A percentile compares a stretch with the other conserved stretches of the same genome.
These are phyloP conservation scores for Chlorociboria aeruginascens DNA, from an alignment of 495 filamentous ascomycete species.

Conservation along the genomic window DNA sequence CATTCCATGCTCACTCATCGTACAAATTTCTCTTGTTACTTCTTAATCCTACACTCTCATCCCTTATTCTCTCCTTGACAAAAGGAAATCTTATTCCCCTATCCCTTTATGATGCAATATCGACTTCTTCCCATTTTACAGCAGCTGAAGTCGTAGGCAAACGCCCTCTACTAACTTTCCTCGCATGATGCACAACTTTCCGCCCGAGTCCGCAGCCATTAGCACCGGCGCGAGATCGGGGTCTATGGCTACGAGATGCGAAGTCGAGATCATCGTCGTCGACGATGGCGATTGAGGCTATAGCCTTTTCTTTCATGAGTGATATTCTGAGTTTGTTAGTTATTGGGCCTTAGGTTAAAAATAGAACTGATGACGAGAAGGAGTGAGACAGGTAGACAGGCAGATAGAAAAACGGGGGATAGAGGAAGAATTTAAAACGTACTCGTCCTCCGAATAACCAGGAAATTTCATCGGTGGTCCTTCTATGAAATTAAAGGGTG, in stretches of 20 bases:
- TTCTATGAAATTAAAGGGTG: slow-evolving; percentile 16
- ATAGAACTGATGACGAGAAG: background rate
- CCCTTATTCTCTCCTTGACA: background rate
- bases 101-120: background rate
- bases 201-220: slow-evolving; percentile 5
- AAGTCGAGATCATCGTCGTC: slow-evolving; percentile 7
- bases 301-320: slow-evolving; percentile 17
- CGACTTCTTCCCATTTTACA: no score
- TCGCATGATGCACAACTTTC: slow-evolving; percentile 2
- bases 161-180: slow-evolving; percentile 7
- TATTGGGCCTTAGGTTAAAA: background rate
- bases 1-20: no score
- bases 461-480: slow-evolving; percentile 12
- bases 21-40: no score
- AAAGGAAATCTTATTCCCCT: background rate
- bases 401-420: background rate
- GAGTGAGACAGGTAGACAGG: background rate
- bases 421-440: slow-evolving; percentile 1
- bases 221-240: slow-evolving; percentile 2
- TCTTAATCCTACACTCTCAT: background rate
- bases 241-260: background rate
- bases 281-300: slow-evolving; percentile 12
- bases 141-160: background rate
- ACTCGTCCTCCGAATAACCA: slow-evolving; percentile 18
- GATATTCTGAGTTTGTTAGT: slow-evolving; percentile 7